Percentiles rank a stretch among this genome's conserved stretches.
These are phyloP conservation scores for Dendrothele bispora DNA, from an alignment of 768 basidiomycete species.

Conservation along the genomic window DNA sequence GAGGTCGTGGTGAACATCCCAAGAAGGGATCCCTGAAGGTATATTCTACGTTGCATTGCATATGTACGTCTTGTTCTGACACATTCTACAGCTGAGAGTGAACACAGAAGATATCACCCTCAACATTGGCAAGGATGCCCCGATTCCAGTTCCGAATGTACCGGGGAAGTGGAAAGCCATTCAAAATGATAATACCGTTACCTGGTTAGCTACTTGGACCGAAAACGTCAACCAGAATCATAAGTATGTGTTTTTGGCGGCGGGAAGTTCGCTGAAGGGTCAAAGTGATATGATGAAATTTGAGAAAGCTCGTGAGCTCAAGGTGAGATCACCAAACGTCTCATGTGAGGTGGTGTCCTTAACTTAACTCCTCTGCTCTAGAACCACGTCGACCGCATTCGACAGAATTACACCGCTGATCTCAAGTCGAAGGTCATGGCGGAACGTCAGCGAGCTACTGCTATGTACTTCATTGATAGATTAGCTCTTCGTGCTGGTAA, in stretches of 20 bases:
- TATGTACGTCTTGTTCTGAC: conserved; percentile 2
- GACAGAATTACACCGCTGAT: conserved; percentile 82
- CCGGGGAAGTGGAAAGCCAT: conserved; percentile 90
- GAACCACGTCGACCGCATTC: conserved; percentile 90
- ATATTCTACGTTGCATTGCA: conserved; percentile 16
- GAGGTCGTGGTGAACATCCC: conserved; percentile 97
- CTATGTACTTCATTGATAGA: conserved; percentile 98
- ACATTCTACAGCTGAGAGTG: conserved; percentile 66
- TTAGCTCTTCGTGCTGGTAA: conserved; percentile 98
- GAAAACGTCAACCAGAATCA: conserved; percentile 95
- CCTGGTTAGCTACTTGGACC: conserved; percentile 99
- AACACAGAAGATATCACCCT: conserved; percentile 93
- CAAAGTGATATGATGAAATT: conserved; percentile 98
- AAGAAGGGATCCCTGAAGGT: conserved; percentile 97
- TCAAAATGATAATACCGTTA: conserved; percentile 92
- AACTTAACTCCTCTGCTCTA: conserved; percentile 29
- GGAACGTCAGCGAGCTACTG: conserved; percentile 95
- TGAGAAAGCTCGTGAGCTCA: conserved; percentile 95
- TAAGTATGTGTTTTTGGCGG: conserved; percentile 97
- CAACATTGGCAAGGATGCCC: conserved; percentile 81
- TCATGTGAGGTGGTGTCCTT: neutral
- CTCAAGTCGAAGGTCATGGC: conserved; percentile 91
- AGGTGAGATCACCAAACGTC: conserved; percentile 49
- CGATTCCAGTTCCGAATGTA: conserved; percentile 85
- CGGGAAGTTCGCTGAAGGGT: conserved; percentile 96